phyloP scores from a whole-genome alignment of 306 rosid species.

The Sindora glabra region DNA sequence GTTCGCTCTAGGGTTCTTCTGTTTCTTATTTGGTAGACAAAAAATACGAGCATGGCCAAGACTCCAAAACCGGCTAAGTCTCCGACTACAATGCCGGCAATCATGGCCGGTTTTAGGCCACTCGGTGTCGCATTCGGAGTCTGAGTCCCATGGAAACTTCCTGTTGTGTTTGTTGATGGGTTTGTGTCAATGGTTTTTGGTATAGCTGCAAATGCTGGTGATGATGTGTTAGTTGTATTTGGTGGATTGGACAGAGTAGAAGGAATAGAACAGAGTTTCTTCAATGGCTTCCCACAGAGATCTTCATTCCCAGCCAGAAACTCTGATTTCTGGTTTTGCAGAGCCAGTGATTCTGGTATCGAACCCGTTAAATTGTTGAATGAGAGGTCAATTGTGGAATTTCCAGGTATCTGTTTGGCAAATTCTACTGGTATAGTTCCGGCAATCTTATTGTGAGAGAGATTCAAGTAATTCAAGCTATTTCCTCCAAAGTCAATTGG shows the following conservation, averaged over 20 bases:
- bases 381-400: no score
- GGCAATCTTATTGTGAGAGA: conserved; percentile 50
- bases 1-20: conserved; percentile 11
- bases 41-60: conserved; percentile 40
- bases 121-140: conserved; percentile 19
- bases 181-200: conserved; percentile 55
- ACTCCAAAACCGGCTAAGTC: conserved; percentile 60
- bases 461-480: no score
- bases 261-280: conserved; percentile 63
- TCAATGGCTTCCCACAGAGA: conserved; percentile 82
- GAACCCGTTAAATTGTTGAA: conserved; percentile 54
- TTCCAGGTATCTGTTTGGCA: conserved; percentile 11
- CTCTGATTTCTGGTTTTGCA: conserved; percentile 49
- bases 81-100: conserved; percentile 65
- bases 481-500: conserved; percentile 37
- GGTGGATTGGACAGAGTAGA: conserved; percentile 59
- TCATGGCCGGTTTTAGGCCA: conserved; percentile 62
- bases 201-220: conserved; percentile 88
- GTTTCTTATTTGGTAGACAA: conserved; percentile 54
- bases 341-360: conserved; percentile 49
- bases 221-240: conserved; percentile 35
- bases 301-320: conserved; percentile 50
- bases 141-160: conserved; percentile 18
- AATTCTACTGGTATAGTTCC: conserved; percentile 30
- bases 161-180: conserved; percentile 31